phyloP scores from a whole-genome alignment of 805 yeast genomes.

The Alloascoidea africana region DNA sequence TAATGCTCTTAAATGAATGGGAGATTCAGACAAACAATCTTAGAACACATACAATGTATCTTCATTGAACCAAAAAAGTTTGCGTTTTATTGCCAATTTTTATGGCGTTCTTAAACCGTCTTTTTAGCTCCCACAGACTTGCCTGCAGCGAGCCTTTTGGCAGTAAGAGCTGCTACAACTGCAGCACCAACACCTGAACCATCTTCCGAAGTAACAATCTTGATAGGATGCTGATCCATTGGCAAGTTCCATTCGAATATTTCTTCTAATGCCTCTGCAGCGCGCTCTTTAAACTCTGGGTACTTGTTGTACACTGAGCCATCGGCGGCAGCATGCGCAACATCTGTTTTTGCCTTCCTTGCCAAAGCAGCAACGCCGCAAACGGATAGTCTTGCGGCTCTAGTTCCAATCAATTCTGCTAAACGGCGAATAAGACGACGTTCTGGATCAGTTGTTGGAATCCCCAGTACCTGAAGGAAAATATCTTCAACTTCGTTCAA shows the following conservation, averaged over 20 bases:
- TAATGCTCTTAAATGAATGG: too few species aligned
- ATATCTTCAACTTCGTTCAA: slow-evolving; percentile 58
- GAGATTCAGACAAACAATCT: too few species aligned
- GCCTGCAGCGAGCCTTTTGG: too few species aligned
- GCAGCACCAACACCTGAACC: slow-evolving; percentile 99
- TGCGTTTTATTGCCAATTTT: too few species aligned
- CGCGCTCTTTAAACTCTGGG: slow-evolving; percentile 83
- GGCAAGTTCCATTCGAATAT: slow-evolving; percentile 72
- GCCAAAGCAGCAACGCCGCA: slow-evolving; percentile 95
- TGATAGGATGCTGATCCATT: slow-evolving; percentile 58
- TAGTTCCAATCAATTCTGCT: slow-evolving; percentile 78
- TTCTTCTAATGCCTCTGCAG: slow-evolving; percentile 77
- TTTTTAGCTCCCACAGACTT: too few species aligned
- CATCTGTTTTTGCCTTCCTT: slow-evolving; percentile 59
- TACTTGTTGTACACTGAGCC: slow-evolving; percentile 92
- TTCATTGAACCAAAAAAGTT: too few species aligned
- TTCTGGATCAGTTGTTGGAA: slow-evolving; percentile 61
- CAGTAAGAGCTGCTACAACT: slow-evolving; percentile 88
- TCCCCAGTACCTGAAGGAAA: slow-evolving; percentile 41
- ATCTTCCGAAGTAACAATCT: slow-evolving; percentile 87
- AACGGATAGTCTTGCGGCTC: slow-evolving; percentile 84
- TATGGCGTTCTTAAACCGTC: too few species aligned
- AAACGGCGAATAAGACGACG: slow-evolving; percentile 69
- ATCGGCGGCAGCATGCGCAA: slow-evolving; percentile 85
- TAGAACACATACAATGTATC: too few species aligned